Evolutionary conservation across 129 eudicot genomes (phyloP).

Genomic region (Logfia minima): DNA sequence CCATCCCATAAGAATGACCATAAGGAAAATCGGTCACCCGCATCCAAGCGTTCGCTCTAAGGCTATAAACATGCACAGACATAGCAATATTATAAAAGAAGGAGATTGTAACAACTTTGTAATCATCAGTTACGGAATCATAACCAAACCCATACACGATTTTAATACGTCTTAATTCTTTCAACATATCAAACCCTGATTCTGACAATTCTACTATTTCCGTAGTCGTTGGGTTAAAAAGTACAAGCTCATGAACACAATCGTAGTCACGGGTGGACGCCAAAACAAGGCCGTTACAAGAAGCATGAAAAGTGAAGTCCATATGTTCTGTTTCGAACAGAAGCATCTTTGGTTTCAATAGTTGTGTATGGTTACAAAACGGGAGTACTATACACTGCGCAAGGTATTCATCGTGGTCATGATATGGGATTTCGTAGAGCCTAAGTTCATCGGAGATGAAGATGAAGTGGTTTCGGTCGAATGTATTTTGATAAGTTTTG

Average conservation of each 20-base stretch:
- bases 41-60: not conserved
- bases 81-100: not conserved
- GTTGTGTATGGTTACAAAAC: no score
- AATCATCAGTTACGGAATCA: not conserved
- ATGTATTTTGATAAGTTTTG: not conserved
- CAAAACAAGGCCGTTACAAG: not conserved
- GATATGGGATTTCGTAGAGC: not conserved
- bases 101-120: not conserved
- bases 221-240: not conserved
- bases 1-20: no score
- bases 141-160: not conserved
- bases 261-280: not conserved
- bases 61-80: not conserved
- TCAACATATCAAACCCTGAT: not conserved
- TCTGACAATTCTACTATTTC: no score
- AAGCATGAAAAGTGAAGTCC: not conserved
- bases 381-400: no score
- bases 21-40: not conserved
- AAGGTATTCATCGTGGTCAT: not conserved
- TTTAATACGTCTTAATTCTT: not conserved
- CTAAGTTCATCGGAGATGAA: not conserved
- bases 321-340: not conserved
- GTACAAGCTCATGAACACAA: not conserved
- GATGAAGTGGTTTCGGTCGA: not conserved
- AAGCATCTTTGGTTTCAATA: not conserved